These are phyloP conservation scores for Polygonum aviculare DNA, from an alignment of 148 eudicot species.

Conservation along the genomic window DNA sequence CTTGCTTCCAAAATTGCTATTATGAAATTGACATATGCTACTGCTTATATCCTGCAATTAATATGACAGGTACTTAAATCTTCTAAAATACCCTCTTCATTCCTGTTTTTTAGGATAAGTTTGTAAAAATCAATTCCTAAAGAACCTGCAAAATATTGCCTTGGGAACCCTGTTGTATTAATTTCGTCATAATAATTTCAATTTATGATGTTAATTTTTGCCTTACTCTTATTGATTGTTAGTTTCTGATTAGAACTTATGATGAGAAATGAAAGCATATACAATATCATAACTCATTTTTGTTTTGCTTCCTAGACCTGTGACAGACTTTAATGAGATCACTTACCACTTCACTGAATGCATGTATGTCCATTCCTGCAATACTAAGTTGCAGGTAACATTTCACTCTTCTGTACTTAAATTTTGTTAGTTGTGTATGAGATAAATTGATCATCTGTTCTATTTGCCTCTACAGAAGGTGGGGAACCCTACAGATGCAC, in stretches of 20 bases:
- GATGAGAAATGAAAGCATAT: neutral
- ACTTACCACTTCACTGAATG: slow-evolving; percentile 76
- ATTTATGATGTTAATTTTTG: neutral
- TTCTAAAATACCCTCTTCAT: neutral
- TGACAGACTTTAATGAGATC: slow-evolving; percentile 71
- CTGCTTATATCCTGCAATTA: neutral
- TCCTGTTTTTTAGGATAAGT: neutral
- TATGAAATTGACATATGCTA: neutral
- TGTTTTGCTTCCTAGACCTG: slow-evolving; percentile 48
- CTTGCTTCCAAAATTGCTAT: no score
- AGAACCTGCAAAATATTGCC: no score
- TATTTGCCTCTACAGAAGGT: slow-evolving; percentile 17
- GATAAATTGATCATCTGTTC: neutral
- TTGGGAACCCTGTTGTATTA: neutral
- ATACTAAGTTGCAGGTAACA: slow-evolving; percentile 48
- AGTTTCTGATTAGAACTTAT: neutral
- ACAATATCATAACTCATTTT: neutral
- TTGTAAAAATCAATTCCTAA: neutral
- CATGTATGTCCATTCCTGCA: slow-evolving; percentile 51
- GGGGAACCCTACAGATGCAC: slow-evolving; percentile 29
- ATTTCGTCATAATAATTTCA: neutral
- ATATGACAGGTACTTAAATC: neutral
- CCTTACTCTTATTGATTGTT: neutral
- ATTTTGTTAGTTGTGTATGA: neutral
- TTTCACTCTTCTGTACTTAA: slow-evolving; percentile 6